Evolutionary conservation across 2,329 filamentous ascomycete species (phyloP).

Genomic region (Paraconiothyrium sp.): DNA sequence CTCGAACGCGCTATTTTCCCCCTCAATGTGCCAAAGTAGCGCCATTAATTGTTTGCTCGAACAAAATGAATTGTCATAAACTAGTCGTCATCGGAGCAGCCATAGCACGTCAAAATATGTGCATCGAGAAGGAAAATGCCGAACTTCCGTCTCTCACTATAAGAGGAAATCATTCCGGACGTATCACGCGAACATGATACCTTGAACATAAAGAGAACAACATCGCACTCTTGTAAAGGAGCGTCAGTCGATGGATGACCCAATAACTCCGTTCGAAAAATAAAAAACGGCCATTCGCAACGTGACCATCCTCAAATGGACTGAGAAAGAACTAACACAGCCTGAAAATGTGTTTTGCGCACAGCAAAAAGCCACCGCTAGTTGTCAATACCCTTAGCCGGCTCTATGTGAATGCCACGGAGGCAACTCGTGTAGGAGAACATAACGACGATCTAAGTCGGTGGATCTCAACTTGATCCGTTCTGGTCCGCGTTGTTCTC

Average conservation of each 20-base stretch:
- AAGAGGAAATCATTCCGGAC: not conserved
- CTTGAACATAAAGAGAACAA: slow-evolving; percentile 2
- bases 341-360: slow-evolving; percentile 16
- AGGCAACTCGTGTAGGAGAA: not conserved
- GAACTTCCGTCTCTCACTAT: slow-evolving; percentile 17
- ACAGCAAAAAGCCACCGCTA: slow-evolving; percentile 18
- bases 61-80: slow-evolving; percentile 17
- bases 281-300: not conserved
- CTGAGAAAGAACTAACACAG: not conserved
- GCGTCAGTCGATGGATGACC: slow-evolving; percentile 3
- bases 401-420: slow-evolving; percentile 9
- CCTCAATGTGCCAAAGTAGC: not conserved
- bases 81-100: slow-evolving; percentile 21
- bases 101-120: slow-evolving; percentile 21
- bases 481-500: slow-evolving; percentile 50
- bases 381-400: slow-evolving; percentile 12
- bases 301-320: not conserved
- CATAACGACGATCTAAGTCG: not conserved
- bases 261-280: not conserved
- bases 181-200: slow-evolving; percentile 3
- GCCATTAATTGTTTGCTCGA: not conserved
- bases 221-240: slow-evolving; percentile 12
- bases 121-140: slow-evolving; percentile 25
- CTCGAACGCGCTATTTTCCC: not conserved
- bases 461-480: slow-evolving; percentile 39